Conservation (phyloP, 164 flowering plant species). For the Kingdonia uniflora region DNA sequence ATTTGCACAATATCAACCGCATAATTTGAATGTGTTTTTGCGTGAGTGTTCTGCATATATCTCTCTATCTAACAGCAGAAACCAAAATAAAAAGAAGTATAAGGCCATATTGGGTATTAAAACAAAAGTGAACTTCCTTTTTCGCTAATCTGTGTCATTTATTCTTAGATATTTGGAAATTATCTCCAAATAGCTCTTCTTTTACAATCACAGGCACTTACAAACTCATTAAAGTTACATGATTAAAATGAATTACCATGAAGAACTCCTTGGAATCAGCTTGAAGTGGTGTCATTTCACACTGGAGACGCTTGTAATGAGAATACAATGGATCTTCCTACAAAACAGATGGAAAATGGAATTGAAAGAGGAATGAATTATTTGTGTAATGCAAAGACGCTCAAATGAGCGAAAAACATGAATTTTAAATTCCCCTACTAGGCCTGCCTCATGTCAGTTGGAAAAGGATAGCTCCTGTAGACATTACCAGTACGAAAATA, state of each 20-base stretch:
- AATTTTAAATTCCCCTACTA: too few relatives aligned
- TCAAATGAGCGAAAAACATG: too few relatives aligned
- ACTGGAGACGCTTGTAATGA: constrained; percentile 59
- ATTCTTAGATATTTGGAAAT: too few relatives aligned
- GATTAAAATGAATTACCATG: constrained; percentile 33
- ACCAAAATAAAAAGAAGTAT: neutral
- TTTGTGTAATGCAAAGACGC: too few relatives aligned
- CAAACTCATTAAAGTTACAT: too few relatives aligned
- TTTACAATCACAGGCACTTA: too few relatives aligned
- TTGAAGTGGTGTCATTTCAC: constrained; percentile 57
- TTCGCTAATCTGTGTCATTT: neutral
- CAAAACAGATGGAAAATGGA: constrained; percentile 4
- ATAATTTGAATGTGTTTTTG: constrained; percentile 73
- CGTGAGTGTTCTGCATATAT: constrained; percentile 83
- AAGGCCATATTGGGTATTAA: neutral
- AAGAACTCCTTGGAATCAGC: constrained; percentile 48
- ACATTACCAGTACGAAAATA: too few relatives aligned
- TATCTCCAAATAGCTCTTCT: too few relatives aligned
- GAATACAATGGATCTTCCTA: constrained; percentile 76
- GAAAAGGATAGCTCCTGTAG: too few relatives aligned
- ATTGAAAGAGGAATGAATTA: too few relatives aligned
- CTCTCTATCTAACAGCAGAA: constrained; percentile 39
- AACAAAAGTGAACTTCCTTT: neutral
- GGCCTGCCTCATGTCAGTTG: too few relatives aligned
- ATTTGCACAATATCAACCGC: constrained; percentile 62